These are phyloP conservation scores for Sabuloglossum arenarium DNA, from an alignment of 495 filamentous ascomycete genomes.

Conservation along the genomic window DNA sequence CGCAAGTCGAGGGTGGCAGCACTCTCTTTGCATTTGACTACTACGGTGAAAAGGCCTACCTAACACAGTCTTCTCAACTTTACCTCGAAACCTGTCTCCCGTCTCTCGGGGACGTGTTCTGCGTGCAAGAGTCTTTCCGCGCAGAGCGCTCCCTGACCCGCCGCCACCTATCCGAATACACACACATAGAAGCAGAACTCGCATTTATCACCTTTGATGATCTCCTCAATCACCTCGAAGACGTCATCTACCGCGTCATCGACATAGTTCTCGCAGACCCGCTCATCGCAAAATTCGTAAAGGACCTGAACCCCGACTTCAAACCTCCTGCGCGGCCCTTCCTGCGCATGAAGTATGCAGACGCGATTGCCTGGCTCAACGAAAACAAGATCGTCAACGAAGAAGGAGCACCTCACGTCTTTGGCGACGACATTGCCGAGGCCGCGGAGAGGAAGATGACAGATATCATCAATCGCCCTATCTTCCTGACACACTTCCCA, in stretches of 20 bases:
- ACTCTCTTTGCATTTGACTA: conserved; percentile 91
- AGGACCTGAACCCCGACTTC: conserved; percentile 77
- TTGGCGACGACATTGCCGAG: conserved; percentile 97
- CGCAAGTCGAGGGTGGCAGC: conserved; percentile 87
- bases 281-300: conserved; percentile 42
- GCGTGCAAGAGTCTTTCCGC: conserved; percentile 95
- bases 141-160: conserved; percentile 91
- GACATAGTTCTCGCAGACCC: conserved; percentile 54
- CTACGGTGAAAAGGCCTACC: conserved; percentile 81
- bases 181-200: conserved; percentile 89
- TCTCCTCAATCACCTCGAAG: conserved; percentile 77
- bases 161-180: conserved; percentile 89
- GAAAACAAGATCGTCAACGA: conserved; percentile 82
- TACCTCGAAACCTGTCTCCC: conserved; percentile 94
- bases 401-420: conserved; percentile 69
- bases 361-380: conserved; percentile 85
- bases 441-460: conserved; percentile 95
- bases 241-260: conserved; percentile 73
- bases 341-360: conserved; percentile 82
- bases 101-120: conserved; percentile 84
- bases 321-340: conserved; percentile 68
- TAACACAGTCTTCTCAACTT: conserved; percentile 93
- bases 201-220: conserved; percentile 92
- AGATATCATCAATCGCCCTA: conserved; percentile 81
- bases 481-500: conserved; percentile 95